Percentiles rank a stretch among this genome's conserved stretches.
Conservation (phyloP, 805 yeast species). For the Teunomyces aglyptinius region DNA sequence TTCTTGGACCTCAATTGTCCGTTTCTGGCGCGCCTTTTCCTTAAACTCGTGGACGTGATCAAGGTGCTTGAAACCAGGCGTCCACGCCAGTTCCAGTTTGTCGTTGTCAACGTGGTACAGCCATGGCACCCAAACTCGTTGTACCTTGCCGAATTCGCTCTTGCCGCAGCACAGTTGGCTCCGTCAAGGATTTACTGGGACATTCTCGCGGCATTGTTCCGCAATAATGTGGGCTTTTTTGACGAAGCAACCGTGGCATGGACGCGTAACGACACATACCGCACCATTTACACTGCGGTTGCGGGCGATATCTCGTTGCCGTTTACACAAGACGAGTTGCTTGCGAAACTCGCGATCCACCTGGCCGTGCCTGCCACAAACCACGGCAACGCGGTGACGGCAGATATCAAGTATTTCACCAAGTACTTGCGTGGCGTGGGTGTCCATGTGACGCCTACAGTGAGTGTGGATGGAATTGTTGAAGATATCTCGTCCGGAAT, state of each 20-base stretch:
- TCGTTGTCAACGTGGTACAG: slow-evolving; percentile 74
- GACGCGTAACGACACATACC: slow-evolving; percentile 56
- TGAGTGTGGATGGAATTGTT: slow-evolving; percentile 64
- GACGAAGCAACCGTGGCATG: slow-evolving; percentile 58
- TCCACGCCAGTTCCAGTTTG: slow-evolving; percentile 55
- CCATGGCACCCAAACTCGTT: slow-evolving; percentile 87
- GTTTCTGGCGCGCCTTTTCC: slow-evolving; percentile 63
- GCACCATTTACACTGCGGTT: slow-evolving; percentile 35
- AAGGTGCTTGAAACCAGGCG: slow-evolving; percentile 48
- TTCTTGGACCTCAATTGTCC: slow-evolving; percentile 80
- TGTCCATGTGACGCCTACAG: slow-evolving; percentile 84
- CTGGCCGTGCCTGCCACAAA: slow-evolving; percentile 36
- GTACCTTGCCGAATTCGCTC: slow-evolving; percentile 64
- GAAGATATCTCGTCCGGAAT: slow-evolving; percentile 64
- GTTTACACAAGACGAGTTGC: slow-evolving; percentile 27
- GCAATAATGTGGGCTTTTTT: slow-evolving; percentile 51
- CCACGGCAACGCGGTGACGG: slow-evolving; percentile 55
- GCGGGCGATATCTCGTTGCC: slow-evolving; percentile 38
- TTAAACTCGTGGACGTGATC: slow-evolving; percentile 52
- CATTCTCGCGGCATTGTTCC: slow-evolving; percentile 55
- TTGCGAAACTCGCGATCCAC: slow-evolving; percentile 38
- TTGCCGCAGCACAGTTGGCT: slow-evolving; percentile 63
- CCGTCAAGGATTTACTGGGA: slow-evolving; percentile 34
- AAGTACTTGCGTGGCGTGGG: slow-evolving; percentile 73
- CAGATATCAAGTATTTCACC: slow-evolving; percentile 71